These are phyloP conservation scores for Melampsora larici-populina DNA, from an alignment of 1,284 basidiomycete species.

Conservation along the genomic window DNA sequence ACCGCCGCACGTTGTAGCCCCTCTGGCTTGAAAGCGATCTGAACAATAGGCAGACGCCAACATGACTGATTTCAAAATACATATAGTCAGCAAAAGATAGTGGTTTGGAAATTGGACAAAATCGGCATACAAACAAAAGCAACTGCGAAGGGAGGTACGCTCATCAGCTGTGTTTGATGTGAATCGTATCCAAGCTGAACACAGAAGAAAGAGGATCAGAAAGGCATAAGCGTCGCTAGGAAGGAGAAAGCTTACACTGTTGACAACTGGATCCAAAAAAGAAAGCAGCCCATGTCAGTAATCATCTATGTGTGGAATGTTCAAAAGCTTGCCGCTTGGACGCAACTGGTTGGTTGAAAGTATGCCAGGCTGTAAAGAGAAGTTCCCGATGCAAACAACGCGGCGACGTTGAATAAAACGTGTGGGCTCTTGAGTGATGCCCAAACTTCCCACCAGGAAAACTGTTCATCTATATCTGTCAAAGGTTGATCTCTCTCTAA, in stretches of 20 bases:
- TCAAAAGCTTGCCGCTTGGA: background rate
- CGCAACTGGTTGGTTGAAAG: constrained; percentile 38
- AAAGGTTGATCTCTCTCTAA: constrained; percentile 11
- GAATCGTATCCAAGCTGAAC: constrained; percentile 30
- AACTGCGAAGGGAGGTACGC: constrained; percentile 35
- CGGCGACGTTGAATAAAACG: constrained; percentile 25
- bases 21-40: constrained; percentile 23
- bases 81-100: background rate
- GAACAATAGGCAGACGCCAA: constrained; percentile 28
- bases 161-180: constrained; percentile 26
- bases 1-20: constrained; percentile 9
- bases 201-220: background rate
- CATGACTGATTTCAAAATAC: constrained; percentile 19
- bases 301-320: background rate
- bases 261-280: background rate
- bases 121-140: constrained; percentile 12
- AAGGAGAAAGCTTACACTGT: background rate
- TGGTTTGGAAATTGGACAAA: background rate
- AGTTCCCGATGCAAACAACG: constrained; percentile 28
- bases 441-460: constrained; percentile 25
- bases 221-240: background rate
- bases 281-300: background rate
- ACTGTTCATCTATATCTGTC: constrained; percentile 5
- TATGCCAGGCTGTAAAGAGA: constrained; percentile 32
- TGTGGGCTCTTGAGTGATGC: constrained; percentile 31